A percentile compares a stretch with the other conserved stretches of the same genome.
phyloP scores from a whole-genome alignment of 1,284 basidiomycete genomes.

The Puccinia coronata region DNA sequence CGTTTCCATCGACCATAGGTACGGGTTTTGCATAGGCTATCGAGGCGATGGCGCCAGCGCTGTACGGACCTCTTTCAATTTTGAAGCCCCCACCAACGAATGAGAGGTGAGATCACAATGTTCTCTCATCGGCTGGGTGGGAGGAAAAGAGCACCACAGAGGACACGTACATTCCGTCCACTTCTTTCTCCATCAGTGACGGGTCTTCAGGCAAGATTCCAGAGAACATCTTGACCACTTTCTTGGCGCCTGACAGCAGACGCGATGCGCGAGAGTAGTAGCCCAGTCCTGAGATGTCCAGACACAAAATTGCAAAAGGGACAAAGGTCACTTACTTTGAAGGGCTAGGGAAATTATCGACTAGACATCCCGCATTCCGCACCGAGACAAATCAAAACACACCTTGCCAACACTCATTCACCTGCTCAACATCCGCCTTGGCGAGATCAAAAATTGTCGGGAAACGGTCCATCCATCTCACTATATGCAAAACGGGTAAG shows the following conservation, averaged over 20 bases:
- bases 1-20: constrained; percentile 91
- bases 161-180: constrained; percentile 71
- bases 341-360: too few relatives aligned
- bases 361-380: too few relatives aligned
- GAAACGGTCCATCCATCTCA: constrained; percentile 64
- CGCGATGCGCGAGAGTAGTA: constrained; percentile 86
- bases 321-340: not conserved
- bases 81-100: not conserved
- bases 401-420: constrained; percentile 76
- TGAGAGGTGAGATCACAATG: not conserved
- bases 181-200: constrained; percentile 75
- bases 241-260: constrained; percentile 75
- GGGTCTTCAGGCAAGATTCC: constrained; percentile 78
- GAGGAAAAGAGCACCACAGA: not conserved
- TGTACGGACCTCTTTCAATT: constrained; percentile 52
- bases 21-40: constrained; percentile 83
- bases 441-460: constrained; percentile 79
- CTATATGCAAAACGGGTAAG: not conserved
- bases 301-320: too few relatives aligned
- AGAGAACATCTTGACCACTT: constrained; percentile 68
- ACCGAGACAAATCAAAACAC: not conserved
- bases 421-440: constrained; percentile 71
- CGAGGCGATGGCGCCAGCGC: constrained; percentile 78
- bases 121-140: not conserved
- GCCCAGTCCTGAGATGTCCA: constrained; percentile 70